Percentiles rank a stretch among this genome's conserved stretches.
Conservation (phyloP, 192 early-diverging fungal genomes). For the Podila horticola region DNA sequence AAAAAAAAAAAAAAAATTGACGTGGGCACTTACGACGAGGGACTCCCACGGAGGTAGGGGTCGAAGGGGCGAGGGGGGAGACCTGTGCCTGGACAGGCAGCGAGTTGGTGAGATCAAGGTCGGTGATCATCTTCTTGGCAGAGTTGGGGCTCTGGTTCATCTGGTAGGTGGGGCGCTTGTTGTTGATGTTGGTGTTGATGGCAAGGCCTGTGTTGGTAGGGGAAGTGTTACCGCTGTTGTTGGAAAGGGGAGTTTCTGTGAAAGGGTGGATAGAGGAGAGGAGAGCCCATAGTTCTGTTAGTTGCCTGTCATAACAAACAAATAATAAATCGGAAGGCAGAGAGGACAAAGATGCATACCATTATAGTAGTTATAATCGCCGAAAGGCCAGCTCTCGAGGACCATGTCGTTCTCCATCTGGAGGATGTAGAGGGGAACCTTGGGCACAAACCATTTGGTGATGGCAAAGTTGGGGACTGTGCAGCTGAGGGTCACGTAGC, state of each 20-base stretch:
- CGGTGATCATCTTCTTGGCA: conserved; percentile 16
- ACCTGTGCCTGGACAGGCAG: conserved; percentile 11
- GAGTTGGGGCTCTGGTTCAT: conserved; percentile 11
- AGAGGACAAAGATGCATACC: conserved; percentile 1
- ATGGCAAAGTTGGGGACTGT: conserved; percentile 54
- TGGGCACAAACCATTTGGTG: conserved; percentile 44
- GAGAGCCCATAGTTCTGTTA: neutral
- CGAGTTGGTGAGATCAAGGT: conserved; percentile 27
- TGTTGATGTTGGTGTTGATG: conserved; percentile 13
- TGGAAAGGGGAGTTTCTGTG: neutral
- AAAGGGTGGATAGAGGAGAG: neutral
- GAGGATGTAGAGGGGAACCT: conserved; percentile 59
- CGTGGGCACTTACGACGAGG: conserved; percentile 27
- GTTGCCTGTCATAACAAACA: no score
- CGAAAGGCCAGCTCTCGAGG: conserved; percentile 55
- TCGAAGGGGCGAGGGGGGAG: conserved; percentile 18
- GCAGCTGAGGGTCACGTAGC: conserved; percentile 54
- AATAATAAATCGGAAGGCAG: neutral
- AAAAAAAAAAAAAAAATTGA: conserved; percentile 3
- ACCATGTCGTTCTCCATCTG: conserved; percentile 55
- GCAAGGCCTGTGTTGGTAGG: conserved; percentile 17
- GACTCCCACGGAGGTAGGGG: conserved; percentile 16
- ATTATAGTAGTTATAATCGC: conserved; percentile 55
- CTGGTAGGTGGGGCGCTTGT: conserved; percentile 33
- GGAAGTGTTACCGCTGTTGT: neutral